Evolutionary conservation across 2,329 filamentous ascomycete species (phyloP), one percentile per base, ranked within the genome.

Genomic region (Monosporascus ibericus): DNA sequence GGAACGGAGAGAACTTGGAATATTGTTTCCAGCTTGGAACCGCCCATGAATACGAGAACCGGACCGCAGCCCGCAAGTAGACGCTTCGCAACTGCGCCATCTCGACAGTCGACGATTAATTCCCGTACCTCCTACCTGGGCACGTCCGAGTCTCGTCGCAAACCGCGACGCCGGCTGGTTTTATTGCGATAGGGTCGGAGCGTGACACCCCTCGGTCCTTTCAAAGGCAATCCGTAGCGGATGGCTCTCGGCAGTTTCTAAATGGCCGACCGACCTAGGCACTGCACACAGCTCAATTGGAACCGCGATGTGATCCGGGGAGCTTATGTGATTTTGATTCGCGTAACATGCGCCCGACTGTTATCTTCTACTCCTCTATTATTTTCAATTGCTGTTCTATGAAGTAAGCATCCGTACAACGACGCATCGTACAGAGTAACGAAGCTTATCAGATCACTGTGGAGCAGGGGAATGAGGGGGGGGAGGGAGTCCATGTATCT

Each of bases 21-120:
- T 59, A 60, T 38, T 58, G 61, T 48, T 50, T 50, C 37, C 52
- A 46, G 25, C 54, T 52, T 27, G 63, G 58, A 11, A 57, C 50
- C 6, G 58, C 57, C 58, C 60, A 65, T 48, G 58, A 57, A 48
- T 58, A 58, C n/a, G 60, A 63, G 49, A 67, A 50, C 20, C 60
- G 63, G 27, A 59, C 49, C 7, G 64, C 60, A 30, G 64, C 58
- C 20, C 62, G 60, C 36, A 65, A 37, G 25, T 58, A 55, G 11
- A 57, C 51, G 48, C 48, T 58, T n/a, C 59, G 57, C 18, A 58
- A 47, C 49, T 56, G 60, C 52, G 61, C 59, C 65, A 66, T 65
- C 46, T 48, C 30, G 30, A 34, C 30, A 34, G 30, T 34, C 30
- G 11, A 34, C 30, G 11, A 34, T 34, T 14, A 34, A 11, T 34